Percentiles rank a stretch among this genome's conserved stretches.
Conservation (phyloP, 164 flowering plant species). For the Chloranthus sessilifolius region DNA sequence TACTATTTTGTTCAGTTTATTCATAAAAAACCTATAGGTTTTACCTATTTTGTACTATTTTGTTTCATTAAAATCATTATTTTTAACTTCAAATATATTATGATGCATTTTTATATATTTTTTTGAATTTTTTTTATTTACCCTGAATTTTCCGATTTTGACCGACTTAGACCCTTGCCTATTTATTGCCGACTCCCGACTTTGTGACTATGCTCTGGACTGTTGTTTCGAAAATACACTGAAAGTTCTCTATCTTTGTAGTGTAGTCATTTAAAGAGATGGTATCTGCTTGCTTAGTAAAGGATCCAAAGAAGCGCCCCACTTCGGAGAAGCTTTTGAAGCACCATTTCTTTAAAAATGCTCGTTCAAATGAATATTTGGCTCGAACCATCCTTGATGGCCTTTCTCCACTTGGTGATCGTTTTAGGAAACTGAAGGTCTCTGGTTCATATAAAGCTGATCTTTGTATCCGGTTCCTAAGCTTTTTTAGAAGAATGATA, state of each 20-base stretch:
- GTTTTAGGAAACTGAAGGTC: constrained; percentile 77
- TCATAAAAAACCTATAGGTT: too few relatives aligned
- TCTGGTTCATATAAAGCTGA: too few relatives aligned
- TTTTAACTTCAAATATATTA: too few relatives aligned
- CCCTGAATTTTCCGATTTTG: too few relatives aligned
- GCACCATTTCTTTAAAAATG: constrained; percentile 76
- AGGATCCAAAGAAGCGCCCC: constrained; percentile 94
- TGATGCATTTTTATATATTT: too few relatives aligned
- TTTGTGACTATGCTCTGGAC: too few relatives aligned
- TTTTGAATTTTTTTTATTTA: too few relatives aligned
- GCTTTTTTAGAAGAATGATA: background rate
- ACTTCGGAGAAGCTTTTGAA: constrained; percentile 79
- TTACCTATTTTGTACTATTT: too few relatives aligned
- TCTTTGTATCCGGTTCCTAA: background rate
- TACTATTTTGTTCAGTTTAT: too few relatives aligned
- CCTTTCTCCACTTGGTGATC: constrained; percentile 79
- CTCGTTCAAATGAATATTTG: constrained; percentile 51
- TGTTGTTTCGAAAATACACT: constrained; percentile 3
- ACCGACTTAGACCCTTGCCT: too few relatives aligned
- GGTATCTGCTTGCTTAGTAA: constrained; percentile 86
- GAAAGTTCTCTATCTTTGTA: constrained; percentile 24
- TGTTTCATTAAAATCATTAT: too few relatives aligned
- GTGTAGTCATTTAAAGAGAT: constrained; percentile 87
- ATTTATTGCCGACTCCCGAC: too few relatives aligned
- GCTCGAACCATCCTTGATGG: constrained; percentile 57